A percentile compares a stretch with the other conserved stretches of the same genome.
Conservation (phyloP, 2,329 filamentous ascomycete species). For the Monosporascus sp. region DNA sequence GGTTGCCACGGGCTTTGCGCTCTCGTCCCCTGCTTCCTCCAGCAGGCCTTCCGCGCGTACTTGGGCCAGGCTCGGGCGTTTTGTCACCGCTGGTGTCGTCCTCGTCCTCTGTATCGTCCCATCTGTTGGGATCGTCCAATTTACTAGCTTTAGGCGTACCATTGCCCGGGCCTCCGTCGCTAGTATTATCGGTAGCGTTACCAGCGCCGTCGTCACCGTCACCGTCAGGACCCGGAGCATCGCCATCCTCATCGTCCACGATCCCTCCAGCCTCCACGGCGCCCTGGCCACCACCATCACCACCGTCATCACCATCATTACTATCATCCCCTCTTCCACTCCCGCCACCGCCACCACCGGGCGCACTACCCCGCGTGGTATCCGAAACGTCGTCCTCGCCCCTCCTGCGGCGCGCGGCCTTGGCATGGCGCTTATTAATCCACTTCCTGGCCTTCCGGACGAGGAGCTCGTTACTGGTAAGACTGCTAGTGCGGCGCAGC, state of each 20-base stretch:
- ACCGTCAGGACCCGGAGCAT: neutral
- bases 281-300: neutral
- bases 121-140: too few species aligned
- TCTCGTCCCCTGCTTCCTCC: too few species aligned
- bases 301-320: neutral
- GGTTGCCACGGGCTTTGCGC: too few species aligned
- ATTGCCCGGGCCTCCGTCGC: too few species aligned
- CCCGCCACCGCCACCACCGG: neutral
- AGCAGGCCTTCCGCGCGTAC: too few species aligned
- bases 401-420: neutral
- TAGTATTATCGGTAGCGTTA: too few species aligned
- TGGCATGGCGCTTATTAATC: neutral
- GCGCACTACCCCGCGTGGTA: too few species aligned
- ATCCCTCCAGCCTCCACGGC: neutral
- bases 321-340: neutral
- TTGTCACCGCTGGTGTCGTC: too few species aligned
- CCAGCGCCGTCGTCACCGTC: neutral
- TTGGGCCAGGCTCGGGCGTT: too few species aligned
- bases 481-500: neutral
- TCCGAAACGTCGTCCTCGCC: neutral
- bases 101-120: too few species aligned
- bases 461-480: neutral
- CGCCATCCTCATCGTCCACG: neutral
- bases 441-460: neutral
- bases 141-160: too few species aligned